Conservation (phyloP, 805 yeast genomes). For the Candida takata region DNA sequence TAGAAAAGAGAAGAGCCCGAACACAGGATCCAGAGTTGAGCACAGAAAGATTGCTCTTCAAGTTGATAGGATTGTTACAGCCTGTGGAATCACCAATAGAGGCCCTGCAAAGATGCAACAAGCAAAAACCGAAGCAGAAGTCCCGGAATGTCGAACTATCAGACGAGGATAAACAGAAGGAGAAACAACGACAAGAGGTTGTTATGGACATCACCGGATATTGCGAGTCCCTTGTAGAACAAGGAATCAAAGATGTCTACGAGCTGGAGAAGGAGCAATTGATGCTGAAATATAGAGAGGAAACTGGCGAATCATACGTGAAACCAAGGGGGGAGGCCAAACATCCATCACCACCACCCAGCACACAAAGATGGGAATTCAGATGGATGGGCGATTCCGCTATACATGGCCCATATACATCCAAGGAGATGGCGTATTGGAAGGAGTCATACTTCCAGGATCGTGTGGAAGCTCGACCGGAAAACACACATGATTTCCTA, state of each 20-base stretch:
- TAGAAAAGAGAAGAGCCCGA: slow-evolving; percentile 12
- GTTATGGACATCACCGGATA: slow-evolving; percentile 40
- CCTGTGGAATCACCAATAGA: slow-evolving; percentile 59
- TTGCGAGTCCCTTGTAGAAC: slow-evolving; percentile 38
- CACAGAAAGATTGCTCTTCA: slow-evolving; percentile 20
- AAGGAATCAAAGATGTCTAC: slow-evolving; percentile 39
- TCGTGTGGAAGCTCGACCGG: slow-evolving; percentile 33
- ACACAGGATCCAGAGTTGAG: slow-evolving; percentile 7
- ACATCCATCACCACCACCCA: slow-evolving; percentile 6
- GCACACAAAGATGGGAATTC: slow-evolving; percentile 39
- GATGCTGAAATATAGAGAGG: slow-evolving; percentile 34
- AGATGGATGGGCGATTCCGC: slow-evolving; percentile 37
- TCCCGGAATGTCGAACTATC: slow-evolving; percentile 10
- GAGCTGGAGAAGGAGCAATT: slow-evolving; percentile 53
- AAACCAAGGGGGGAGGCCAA: slow-evolving; percentile 17
- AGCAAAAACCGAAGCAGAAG: slow-evolving; percentile 10
- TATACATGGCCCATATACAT: slow-evolving; percentile 45
- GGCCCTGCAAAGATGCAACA: slow-evolving; percentile 38
- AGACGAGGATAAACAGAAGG: slow-evolving; percentile 13
- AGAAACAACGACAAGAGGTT: slow-evolving; percentile 19
- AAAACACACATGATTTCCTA: slow-evolving; percentile 13
- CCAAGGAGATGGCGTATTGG: slow-evolving; percentile 46
- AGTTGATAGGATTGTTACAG: slow-evolving; percentile 39
- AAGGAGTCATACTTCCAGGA: slow-evolving; percentile 38
- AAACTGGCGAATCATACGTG: slow-evolving; percentile 34